These are phyloP conservation scores for Coemansia sp. DNA, from an alignment of 192 early-diverging fungal species.

Conservation along the genomic window DNA sequence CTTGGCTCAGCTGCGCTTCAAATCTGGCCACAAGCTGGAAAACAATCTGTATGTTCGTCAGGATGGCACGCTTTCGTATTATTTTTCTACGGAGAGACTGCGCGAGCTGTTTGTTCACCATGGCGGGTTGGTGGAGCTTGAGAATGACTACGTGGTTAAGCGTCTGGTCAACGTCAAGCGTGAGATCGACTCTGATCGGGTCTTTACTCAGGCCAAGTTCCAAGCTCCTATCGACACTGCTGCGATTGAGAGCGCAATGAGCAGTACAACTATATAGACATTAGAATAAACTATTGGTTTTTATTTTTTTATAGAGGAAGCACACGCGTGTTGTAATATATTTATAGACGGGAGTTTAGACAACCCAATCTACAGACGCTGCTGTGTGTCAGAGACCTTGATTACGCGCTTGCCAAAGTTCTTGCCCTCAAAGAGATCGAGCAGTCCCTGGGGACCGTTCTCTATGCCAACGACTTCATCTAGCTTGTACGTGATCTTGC, in stretches of 20 bases:
- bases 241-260: constrained; percentile 25
- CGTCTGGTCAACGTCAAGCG: constrained; percentile 73
- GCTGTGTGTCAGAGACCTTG: constrained; percentile 37
- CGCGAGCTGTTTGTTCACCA: constrained; percentile 65
- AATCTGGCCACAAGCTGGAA: constrained; percentile 84
- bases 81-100: constrained; percentile 76
- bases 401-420: constrained; percentile 74
- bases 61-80: constrained; percentile 94
- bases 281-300: background rate
- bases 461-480: constrained; percentile 69
- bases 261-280: background rate
- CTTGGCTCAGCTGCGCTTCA: constrained; percentile 96
- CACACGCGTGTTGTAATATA: background rate
- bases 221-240: constrained; percentile 55
- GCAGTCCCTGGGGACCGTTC: constrained; percentile 62
- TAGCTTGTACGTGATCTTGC: constrained; percentile 65
- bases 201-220: constrained; percentile 81
- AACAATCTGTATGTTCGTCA: constrained; percentile 98
- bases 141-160: constrained; percentile 67
- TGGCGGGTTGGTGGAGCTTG: constrained; percentile 61
- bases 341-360: background rate
- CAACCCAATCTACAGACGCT: constrained; percentile 15
- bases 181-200: constrained; percentile 68
- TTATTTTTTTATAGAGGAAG: background rate
- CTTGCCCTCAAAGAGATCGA: constrained; percentile 64